Conservation (phyloP, 768 basidiomycete genomes). For the Porphyrellus cyaneotinctus region DNA sequence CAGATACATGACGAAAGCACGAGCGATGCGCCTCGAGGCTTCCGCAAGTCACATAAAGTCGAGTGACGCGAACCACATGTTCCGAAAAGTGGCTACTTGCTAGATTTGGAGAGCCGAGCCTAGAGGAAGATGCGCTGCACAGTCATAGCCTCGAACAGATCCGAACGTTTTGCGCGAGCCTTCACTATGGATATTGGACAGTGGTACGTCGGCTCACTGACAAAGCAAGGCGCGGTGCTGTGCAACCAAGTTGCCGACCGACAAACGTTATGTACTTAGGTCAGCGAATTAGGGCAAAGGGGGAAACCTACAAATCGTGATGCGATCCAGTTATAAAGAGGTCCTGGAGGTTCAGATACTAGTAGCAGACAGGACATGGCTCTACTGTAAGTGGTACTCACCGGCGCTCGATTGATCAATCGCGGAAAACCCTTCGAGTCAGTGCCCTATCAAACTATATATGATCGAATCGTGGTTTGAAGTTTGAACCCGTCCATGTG, state of each 20-base stretch:
- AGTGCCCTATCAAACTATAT: too few relatives aligned
- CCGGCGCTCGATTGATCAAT: too few relatives aligned
- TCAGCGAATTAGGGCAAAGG: neutral
- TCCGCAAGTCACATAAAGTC: slow-evolving; percentile 21
- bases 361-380: too few relatives aligned
- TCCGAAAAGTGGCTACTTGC: neutral
- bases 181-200: neutral
- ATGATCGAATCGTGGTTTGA: too few relatives aligned
- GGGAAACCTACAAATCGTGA: too few relatives aligned
- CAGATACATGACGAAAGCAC: slow-evolving; percentile 23
- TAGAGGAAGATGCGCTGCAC: slow-evolving; percentile 3
- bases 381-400: too few relatives aligned
- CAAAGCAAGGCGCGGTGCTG: neutral
- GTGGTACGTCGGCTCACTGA: neutral
- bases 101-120: slow-evolving; percentile 10
- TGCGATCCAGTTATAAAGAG: too few relatives aligned
- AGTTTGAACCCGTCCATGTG: too few relatives aligned
- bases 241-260: neutral
- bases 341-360: too few relatives aligned
- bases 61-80: slow-evolving; percentile 23
- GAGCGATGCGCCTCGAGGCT: slow-evolving; percentile 32
- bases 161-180: neutral
- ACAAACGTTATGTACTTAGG: neutral
- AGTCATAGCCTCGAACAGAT: slow-evolving; percentile 13
- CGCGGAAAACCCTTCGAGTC: too few relatives aligned